phyloP scores from a whole-genome alignment of 2,329 filamentous ascomycete species.

The Penicillium sp. region DNA sequence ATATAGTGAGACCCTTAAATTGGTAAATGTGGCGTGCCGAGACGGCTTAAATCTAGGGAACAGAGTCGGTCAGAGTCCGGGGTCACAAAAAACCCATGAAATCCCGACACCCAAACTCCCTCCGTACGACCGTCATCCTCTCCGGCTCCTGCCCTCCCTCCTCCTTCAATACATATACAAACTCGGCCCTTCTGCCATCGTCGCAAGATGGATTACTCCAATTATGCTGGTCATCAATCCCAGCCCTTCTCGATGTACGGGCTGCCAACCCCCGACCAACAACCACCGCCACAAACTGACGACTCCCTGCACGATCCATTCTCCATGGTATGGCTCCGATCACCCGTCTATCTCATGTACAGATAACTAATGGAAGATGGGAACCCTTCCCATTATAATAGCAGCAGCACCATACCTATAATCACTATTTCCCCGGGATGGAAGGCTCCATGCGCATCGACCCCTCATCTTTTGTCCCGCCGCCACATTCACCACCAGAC shows the following conservation, averaged over 20 bases:
- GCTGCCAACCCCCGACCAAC: conserved; percentile 44
- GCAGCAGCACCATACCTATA: conserved; percentile 33
- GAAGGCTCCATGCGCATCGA: conserved; percentile 42
- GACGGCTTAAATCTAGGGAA: not conserved
- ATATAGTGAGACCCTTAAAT: not conserved
- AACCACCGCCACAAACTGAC: conserved; percentile 37
- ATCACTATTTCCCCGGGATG: conserved; percentile 38
- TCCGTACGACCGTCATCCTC: not conserved
- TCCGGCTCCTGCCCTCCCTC: not conserved
- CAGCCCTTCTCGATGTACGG: conserved; percentile 53
- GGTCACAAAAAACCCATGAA: conserved; percentile 1
- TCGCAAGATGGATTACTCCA: conserved; percentile 57
- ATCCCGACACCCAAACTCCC: not conserved
- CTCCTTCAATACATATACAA: not conserved
- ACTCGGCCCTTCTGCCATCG: not conserved
- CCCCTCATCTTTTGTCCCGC: conserved; percentile 32
- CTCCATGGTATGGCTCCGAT: conserved; percentile 23
- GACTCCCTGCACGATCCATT: conserved; percentile 50
- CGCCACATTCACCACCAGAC: conserved; percentile 37
- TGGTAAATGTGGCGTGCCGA: not conserved
- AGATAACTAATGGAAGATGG: not conserved
- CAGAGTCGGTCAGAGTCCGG: conserved; percentile 6
- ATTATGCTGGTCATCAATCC: conserved; percentile 45
- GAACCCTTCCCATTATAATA: conserved; percentile 11
- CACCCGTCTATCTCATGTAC: not conserved